Base-by-base conservation (phyloP, 2,329 filamentous ascomycete genomes). In the Helminthosporium solani region DNA sequence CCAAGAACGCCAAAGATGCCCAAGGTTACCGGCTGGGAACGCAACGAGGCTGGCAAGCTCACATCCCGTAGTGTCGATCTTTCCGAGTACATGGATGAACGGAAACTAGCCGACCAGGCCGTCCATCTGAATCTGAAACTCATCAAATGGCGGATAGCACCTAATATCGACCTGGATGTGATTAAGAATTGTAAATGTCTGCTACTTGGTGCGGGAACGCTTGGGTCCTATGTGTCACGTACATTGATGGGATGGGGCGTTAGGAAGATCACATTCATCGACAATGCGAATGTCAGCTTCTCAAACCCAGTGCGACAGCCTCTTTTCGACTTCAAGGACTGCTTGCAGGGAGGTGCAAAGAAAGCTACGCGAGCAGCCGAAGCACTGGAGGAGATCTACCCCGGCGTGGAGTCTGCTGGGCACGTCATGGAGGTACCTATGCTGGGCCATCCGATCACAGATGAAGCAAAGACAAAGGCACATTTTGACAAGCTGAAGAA, bases 111-210 rank as follows among this genome's bases (percentile, higher is more conserved):
- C 18, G 91, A 97, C 65, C 90, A 95, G 67, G 90, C 91, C 0
- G 92, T 97, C 8, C 94, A 99, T 63, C 79, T 99, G 47, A 99
- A 99, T 63, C 78, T 97, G 49, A 97, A 97, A 72, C 79, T 99
- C 47, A 99, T 99, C 85, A 99, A 96, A 73, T 99, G 94, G 94
- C 85, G 94, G 31, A 90, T 99, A 60, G 89, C 90, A 7, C 94
- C 94, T 0, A 85, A 85, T 40, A 80, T 99, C 33, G 81, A 97
- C 65, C 81, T 99, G 8, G 90, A 96, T 23, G 81, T 82, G 23
- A 91, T 97, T 66, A 96, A 96, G 64, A 81, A 86, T 46, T 92
- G 90, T 3, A 95, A 85, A 64, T 99, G 94, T 64, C 79, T 99
- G 14, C 75, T 99, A 2, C 82, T 99, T 1, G 94, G 94, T 3